phyloP scores from a whole-genome alignment of 495 filamentous ascomycete genomes.

The Aspergillus haitiensis region DNA sequence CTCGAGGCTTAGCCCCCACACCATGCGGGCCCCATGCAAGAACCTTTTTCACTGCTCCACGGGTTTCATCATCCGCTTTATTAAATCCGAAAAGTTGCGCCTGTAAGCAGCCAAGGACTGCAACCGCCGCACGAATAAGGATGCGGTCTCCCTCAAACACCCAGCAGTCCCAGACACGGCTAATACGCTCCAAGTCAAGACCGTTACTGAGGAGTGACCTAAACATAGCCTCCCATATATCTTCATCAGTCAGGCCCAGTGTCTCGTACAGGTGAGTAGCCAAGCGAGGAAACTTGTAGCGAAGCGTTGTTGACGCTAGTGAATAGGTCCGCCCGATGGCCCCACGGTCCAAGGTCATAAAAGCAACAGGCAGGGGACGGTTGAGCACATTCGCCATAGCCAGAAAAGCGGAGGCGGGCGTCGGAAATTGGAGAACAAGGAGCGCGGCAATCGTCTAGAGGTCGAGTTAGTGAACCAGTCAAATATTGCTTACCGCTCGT shows the following conservation, averaged over 20 bases:
- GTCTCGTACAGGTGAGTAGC: conserved; percentile 63
- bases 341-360: conserved; percentile 73
- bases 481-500: conserved; percentile 10
- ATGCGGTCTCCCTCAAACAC: conserved; percentile 89
- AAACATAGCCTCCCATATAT: conserved; percentile 60
- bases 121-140: conserved; percentile 76
- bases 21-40: conserved; percentile 55
- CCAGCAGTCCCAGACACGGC: conserved; percentile 89
- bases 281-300: conserved; percentile 69
- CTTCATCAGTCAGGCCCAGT: conserved; percentile 45
- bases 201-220: conserved; percentile 56
- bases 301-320: conserved; percentile 67
- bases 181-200: conserved; percentile 69
- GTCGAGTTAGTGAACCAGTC: conserved; percentile 18
- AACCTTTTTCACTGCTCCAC: conserved; percentile 39
- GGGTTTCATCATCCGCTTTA: conserved; percentile 45
- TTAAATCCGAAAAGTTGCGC: conserved; percentile 58
- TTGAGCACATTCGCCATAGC: conserved; percentile 87
- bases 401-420: conserved; percentile 71
- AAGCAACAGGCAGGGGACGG: conserved; percentile 81
- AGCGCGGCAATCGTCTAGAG: conserved; percentile 76
- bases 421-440: conserved; percentile 79
- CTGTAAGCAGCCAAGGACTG: conserved; percentile 63
- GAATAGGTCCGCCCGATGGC: conserved; percentile 72
- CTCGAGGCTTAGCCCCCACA: conserved; percentile 37